These are phyloP conservation scores for Musa itinerans DNA, from an alignment of 176 grass and related monocot genomes.

Conservation along the genomic window DNA sequence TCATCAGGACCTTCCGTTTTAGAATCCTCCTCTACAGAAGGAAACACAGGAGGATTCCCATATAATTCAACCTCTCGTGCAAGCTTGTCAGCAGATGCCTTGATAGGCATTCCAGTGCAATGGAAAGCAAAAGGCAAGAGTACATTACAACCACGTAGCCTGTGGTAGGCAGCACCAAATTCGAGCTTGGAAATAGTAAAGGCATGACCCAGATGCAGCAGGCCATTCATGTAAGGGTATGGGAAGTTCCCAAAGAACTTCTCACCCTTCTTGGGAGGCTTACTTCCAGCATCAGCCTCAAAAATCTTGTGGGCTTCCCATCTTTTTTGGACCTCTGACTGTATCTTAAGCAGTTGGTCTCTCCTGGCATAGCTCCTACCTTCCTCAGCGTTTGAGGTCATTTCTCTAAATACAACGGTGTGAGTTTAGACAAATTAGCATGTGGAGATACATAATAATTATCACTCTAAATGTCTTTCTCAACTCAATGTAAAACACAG, in stretches of 20 bases:
- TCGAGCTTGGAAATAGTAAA: conserved; percentile 73
- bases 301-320: conserved; percentile 63
- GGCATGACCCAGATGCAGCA: conserved; percentile 61
- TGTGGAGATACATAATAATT: not conserved
- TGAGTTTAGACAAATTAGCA: not conserved
- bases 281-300: conserved; percentile 38
- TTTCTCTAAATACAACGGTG: conserved; percentile 24
- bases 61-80: conserved; percentile 39
- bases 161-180: conserved; percentile 57
- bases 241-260: conserved; percentile 83
- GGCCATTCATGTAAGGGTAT: conserved; percentile 80
- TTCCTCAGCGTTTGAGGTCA: conserved; percentile 37
- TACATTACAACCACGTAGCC: conserved; percentile 53
- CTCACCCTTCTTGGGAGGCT: conserved; percentile 24
- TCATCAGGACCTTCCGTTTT: conserved; percentile 23
- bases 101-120: conserved; percentile 85
- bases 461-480: not conserved
- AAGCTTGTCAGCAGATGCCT: conserved; percentile 70
- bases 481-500: not conserved
- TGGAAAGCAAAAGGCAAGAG: conserved; percentile 65
- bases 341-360: conserved; percentile 41
- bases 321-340: conserved; percentile 32
- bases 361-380: conserved; percentile 41
- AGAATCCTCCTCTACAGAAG: conserved; percentile 33
- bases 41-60: conserved; percentile 55